Base-by-base conservation (phyloP, 129 eudicot species). In the Arctium lappa region DNA sequence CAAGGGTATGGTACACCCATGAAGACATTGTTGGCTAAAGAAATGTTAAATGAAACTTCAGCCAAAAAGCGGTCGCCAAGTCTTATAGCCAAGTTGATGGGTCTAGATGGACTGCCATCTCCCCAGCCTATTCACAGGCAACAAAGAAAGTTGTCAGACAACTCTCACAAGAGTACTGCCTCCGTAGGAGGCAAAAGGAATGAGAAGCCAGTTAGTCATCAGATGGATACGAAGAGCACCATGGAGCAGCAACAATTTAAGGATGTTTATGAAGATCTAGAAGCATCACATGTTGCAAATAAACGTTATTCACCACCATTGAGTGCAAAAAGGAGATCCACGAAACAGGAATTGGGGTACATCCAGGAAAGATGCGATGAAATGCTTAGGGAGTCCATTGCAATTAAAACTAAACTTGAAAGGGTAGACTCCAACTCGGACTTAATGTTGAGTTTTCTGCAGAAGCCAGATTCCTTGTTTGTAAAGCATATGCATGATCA, bases 261-360 rank as follows among this genome's bases (percentile, higher is more conserved):
- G 85, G 94, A 94, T 86, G 97, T 94, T 6, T 92, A 91, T 77
- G 98, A 91, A 87, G 97, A 89, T 89, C 82, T 82, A 31, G 97
- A 91, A 86, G 89, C 94, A 74, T 85, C 94, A 32, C 90, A 90
- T 80, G 87, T 73, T 32, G 86, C 15, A 10, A 82, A 84, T 79
- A 77, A 84, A 2, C 87, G 85, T 29, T 81, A 79, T 78, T 76
- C 87, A 6, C 82, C 92, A 77, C 86, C 79, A 75, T 30, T 66
- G 82, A 82, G 74, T 46, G 78, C 81, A 68, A 86, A 74, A 74
- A 65, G 84, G 30, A 84, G 87, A 27, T 75, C 86, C 60, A 73
- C 88, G 8, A 87, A 87, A 73, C 83, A 79, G 46, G 98, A 94
- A 79, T 69, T 91, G 73, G 87, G 88, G n/a, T 83, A 85, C 53